These are phyloP conservation scores for Coniochaeta ligniaria DNA, from an alignment of 2,329 filamentous ascomycete genomes.

Conservation along the genomic window DNA sequence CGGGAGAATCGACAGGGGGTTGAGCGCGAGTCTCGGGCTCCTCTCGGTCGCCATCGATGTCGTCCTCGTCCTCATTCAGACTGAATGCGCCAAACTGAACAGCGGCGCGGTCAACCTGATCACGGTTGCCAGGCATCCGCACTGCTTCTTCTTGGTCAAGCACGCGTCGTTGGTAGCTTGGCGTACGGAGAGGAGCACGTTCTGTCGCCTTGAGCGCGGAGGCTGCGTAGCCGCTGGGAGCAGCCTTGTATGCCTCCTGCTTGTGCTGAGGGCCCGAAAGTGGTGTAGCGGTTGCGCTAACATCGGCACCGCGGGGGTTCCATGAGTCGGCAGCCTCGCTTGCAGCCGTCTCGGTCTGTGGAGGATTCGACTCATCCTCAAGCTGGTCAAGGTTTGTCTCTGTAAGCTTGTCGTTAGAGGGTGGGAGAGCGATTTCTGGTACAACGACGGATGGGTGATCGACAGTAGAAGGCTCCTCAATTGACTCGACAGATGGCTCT, in stretches of 20 bases:
- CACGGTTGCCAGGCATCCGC: constrained; percentile 95
- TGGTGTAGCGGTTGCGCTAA: constrained; percentile 58
- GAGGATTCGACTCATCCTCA: constrained; percentile 70
- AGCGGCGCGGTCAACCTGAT: constrained; percentile 75
- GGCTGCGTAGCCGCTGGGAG: constrained; percentile 69
- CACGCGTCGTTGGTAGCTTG: constrained; percentile 78
- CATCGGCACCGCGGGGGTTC: constrained; percentile 58
- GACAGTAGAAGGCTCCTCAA: constrained; percentile 12
- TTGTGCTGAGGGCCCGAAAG: constrained; percentile 57
- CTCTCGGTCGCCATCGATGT: constrained; percentile 91
- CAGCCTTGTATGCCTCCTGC: constrained; percentile 50
- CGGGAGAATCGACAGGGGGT: constrained; percentile 86
- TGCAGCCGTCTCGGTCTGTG: constrained; percentile 73
- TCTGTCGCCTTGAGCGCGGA: constrained; percentile 73
- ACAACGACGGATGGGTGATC: constrained; percentile 34
- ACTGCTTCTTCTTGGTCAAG: constrained; percentile 96
- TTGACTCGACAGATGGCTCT: constrained; percentile 11
- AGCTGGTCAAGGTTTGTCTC: constrained; percentile 89
- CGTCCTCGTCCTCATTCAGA: constrained; percentile 67
- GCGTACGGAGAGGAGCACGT: constrained; percentile 55
- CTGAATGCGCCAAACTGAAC: constrained; percentile 97
- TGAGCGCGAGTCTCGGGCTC: constrained; percentile 92
- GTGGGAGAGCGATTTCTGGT: constrained; percentile 51
- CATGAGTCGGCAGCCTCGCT: constrained; percentile 85
- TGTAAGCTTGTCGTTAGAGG: constrained; percentile 77